Evolutionary conservation across 2,329 filamentous ascomycete species (phyloP).

Genomic region (Monosporascus sp.): DNA sequence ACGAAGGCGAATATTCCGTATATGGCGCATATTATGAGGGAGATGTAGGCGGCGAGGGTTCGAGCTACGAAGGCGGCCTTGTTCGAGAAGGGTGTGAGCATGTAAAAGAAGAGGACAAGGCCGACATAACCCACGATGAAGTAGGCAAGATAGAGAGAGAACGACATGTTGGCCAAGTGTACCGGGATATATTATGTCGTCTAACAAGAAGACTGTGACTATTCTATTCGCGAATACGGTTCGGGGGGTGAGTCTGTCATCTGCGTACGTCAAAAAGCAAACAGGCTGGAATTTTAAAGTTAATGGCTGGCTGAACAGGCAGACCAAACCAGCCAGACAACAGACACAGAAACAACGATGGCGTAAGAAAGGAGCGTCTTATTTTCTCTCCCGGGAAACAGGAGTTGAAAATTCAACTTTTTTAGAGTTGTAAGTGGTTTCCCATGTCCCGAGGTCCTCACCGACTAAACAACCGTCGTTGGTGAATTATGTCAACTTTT

Average conservation of each 20-base stretch:
- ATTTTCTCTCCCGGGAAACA: too few species aligned
- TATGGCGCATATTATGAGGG: slow-evolving; percentile 52
- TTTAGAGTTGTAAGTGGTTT: neutral
- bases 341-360: too few species aligned
- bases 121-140: slow-evolving; percentile 46
- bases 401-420: too few species aligned
- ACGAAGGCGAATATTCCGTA: slow-evolving; percentile 76
- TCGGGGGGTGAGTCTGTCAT: too few species aligned
- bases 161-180: slow-evolving; percentile 19
- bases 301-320: too few species aligned
- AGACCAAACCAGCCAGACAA: too few species aligned
- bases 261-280: too few species aligned
- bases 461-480: neutral
- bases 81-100: slow-evolving; percentile 53
- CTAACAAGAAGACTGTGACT: neutral
- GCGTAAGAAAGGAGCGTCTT: too few species aligned
- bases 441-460: neutral
- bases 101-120: slow-evolving; percentile 53
- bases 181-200: neutral
- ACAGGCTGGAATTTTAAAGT: too few species aligned
- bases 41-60: slow-evolving; percentile 59
- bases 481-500: neutral
- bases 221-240: neutral
- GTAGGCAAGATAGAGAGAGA: slow-evolving; percentile 29
- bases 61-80: slow-evolving; percentile 65